Evolutionary conservation across 257 asterid genomes (phyloP).

Genomic region (Lycium barbarum): DNA sequence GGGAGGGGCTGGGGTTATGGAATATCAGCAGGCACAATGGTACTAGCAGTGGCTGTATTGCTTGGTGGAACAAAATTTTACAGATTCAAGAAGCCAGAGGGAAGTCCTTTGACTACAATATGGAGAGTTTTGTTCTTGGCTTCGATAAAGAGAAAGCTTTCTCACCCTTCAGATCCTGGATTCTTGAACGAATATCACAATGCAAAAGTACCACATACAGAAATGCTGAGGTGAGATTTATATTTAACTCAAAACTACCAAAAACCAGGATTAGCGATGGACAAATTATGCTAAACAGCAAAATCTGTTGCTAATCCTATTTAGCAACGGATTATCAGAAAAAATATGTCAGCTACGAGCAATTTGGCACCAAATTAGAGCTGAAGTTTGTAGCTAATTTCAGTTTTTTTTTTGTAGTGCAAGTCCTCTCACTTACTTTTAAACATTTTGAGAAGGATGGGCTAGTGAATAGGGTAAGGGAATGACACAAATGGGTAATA

Average conservation of each 20-base stretch:
- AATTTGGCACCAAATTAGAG: too few relatives aligned
- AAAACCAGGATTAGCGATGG: too few relatives aligned
- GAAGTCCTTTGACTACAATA: conserved; percentile 27
- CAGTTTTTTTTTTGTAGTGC: too few relatives aligned
- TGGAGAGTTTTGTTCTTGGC: conserved; percentile 24
- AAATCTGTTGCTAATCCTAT: too few relatives aligned
- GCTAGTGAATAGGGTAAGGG: background rate
- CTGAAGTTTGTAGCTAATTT: too few relatives aligned
- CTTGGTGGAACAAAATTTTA: conserved; percentile 25
- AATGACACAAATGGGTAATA: background rate
- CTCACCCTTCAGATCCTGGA: conserved; percentile 46
- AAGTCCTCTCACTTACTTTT: background rate
- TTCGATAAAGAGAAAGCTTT: conserved; percentile 18
- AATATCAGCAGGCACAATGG: conserved; percentile 26
- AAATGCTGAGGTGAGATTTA: conserved; percentile 51
- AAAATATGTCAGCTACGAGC: too few relatives aligned
- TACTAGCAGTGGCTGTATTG: conserved; percentile 8
- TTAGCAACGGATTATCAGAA: too few relatives aligned
- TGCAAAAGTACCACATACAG: conserved; percentile 58
- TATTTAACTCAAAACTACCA: background rate
- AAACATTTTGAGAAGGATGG: background rate
- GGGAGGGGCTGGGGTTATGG: conserved; percentile 33
- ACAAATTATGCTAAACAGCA: too few relatives aligned
- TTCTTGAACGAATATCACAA: conserved; percentile 58
- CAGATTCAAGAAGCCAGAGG: conserved; percentile 19